Evolutionary conservation across 2,329 filamentous ascomycete genomes (phyloP), one percentile per base, ranked within the genome.

Genomic region (Fusarium buharicum): DNA sequence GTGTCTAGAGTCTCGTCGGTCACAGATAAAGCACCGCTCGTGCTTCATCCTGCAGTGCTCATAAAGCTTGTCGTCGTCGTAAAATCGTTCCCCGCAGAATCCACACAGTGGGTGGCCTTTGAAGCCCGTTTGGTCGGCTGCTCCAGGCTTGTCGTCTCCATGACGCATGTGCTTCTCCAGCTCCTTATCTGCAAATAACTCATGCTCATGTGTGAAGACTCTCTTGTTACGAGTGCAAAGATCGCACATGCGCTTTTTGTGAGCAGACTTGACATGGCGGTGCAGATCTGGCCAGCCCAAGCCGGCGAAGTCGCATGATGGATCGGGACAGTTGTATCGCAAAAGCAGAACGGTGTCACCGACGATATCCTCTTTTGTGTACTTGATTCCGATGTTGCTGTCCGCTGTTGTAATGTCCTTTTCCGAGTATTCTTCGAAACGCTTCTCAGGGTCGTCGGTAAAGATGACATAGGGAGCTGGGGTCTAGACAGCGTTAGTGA

Each of bases 141-240:
- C 90, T 30, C 95, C 94, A 4, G 94, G 93, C 64, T 90, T 90
- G 74, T 98, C 92, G 71, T 99, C 95, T 55, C 95, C 95, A 62
- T 90, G 87, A 61, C 87, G 90, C 84, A 98, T 96, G 75, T 99
- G 95, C 70, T 87, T 90, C 67, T 91, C 88, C 45, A 98, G 81
- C 67, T 94, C 92, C 62, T 88, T 85, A 60, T 87, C 84, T 1
- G 91, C 90, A 75, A 97, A 98, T 1, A 99, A 83, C 62, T 96
- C 92, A 74, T 99, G 95, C 77, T 99, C 95, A 77, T 99, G 95
- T 1, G 95, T 97, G 70, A 99, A 99, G 30, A 97, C 93, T 73
- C 97, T 97, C 78, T 99, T 99, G 80, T 97, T 93, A 58, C 93
- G 83, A 7, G 93, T 85, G 77, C 93, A 97, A 11, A 97, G 82